Evolutionary conservation across 2,329 filamentous ascomycete genomes (phyloP).

Genomic region (Dothideomycetes sp.): DNA sequence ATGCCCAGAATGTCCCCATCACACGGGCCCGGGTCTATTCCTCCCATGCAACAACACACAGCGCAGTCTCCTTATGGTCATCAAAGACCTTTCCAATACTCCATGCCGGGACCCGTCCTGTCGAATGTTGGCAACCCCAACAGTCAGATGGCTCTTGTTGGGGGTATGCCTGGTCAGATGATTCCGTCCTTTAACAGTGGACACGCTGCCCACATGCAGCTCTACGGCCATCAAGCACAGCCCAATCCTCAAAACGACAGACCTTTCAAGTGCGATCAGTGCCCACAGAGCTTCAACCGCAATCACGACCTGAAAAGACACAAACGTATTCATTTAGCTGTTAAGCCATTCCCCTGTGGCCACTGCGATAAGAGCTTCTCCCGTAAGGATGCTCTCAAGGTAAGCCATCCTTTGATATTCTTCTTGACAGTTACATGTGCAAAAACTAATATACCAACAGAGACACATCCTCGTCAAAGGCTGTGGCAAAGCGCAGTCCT

Average conservation of each 20-base stretch:
- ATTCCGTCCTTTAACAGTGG: slow-evolving; percentile 49
- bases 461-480: slow-evolving; percentile 58
- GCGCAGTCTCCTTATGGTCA: slow-evolving; percentile 38
- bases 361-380: slow-evolving; percentile 96
- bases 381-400: slow-evolving; percentile 92
- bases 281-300: slow-evolving; percentile 85
- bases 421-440: neutral
- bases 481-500: slow-evolving; percentile 43
- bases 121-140: slow-evolving; percentile 68
- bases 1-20: slow-evolving; percentile 43
- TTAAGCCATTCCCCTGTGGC: slow-evolving; percentile 88
- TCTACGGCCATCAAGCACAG: slow-evolving; percentile 41
- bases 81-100: slow-evolving; percentile 41
- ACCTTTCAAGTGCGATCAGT: slow-evolving; percentile 90
- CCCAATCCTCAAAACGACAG: slow-evolving; percentile 56
- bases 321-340: slow-evolving; percentile 85
- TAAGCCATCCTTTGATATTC: slow-evolving; percentile 38
- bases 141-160: slow-evolving; percentile 60
- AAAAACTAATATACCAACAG: slow-evolving; percentile 25
- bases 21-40: slow-evolving; percentile 30
- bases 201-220: slow-evolving; percentile 55
- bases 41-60: slow-evolving; percentile 36
- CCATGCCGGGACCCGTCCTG: slow-evolving; percentile 58
- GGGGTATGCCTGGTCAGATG: slow-evolving; percentile 45
- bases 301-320: slow-evolving; percentile 96